Conservation (phyloP, 129 eudicot species). For the Scalesia atractyloides region DNA sequence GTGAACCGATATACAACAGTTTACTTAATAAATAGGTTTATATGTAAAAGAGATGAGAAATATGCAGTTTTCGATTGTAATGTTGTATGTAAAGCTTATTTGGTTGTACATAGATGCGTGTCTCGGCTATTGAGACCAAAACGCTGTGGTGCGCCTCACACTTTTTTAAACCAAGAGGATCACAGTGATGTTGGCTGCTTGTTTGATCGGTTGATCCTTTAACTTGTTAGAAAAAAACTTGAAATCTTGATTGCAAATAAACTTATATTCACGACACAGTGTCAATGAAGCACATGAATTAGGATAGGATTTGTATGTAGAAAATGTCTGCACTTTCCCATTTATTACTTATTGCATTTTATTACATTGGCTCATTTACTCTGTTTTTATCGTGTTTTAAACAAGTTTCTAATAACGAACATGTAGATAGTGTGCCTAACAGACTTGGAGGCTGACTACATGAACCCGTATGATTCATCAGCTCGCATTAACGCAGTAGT, state of each 20-base stretch:
- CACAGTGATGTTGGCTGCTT: background rate
- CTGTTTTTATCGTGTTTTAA: background rate
- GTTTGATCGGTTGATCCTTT: background rate
- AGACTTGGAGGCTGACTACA: constrained; percentile 80
- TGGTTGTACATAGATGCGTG: too few species aligned
- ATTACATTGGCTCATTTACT: background rate
- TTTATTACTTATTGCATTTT: background rate
- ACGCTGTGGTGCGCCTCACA: too few species aligned
- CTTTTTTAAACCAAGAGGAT: background rate
- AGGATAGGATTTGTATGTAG: constrained; percentile 10
- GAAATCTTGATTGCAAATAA: background rate
- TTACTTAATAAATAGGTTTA: too few species aligned
- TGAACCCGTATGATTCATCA: constrained; percentile 79
- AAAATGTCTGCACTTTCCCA: background rate
- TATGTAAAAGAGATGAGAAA: too few species aligned
- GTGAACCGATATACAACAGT: too few species aligned
- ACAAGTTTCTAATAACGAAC: constrained; percentile 19
- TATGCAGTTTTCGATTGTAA: too few species aligned
- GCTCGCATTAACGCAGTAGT: constrained; percentile 67
- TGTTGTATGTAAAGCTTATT: too few species aligned
- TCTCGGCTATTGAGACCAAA: too few species aligned
- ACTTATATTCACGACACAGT: background rate
- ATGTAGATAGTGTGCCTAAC: constrained; percentile 66
- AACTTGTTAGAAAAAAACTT: background rate
- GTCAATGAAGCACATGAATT: background rate